Evolutionary conservation across 345 rosid species (phyloP).

Genomic region (Cardamine chenopodiifolia): DNA sequence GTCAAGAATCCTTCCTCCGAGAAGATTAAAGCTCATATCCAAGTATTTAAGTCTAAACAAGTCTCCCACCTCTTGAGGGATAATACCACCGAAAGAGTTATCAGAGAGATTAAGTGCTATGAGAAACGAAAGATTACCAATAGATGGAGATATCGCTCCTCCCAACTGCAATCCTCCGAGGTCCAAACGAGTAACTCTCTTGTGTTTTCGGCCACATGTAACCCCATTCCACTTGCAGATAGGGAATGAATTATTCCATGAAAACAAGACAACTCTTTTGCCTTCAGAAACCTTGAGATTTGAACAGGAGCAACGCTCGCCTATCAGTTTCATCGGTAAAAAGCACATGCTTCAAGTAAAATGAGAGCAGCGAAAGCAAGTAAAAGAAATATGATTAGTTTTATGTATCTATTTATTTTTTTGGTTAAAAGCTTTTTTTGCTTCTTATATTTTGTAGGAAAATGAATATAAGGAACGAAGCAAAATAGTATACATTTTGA

Average conservation of each 20-base stretch:
- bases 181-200: neutral
- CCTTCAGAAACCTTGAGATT: no score
- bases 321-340: neutral
- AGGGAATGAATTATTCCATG: neutral
- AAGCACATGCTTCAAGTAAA: no score
- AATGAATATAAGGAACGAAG: no score
- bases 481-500: no score
- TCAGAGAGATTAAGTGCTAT: neutral
- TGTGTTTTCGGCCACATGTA: neutral
- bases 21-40: neutral
- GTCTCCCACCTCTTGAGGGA: constrained; percentile 23
- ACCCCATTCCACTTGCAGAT: neutral
- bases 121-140: constrained; percentile 5
- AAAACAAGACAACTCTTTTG: neutral
- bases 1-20: neutral
- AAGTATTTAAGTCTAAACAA: constrained; percentile 14
- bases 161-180: neutral
- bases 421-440: no score
- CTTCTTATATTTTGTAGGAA: no score
- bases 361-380: no score
- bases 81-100: constrained; percentile 25
- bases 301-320: neutral
- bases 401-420: no score
- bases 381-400: no score
- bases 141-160: neutral